Base-by-base conservation (phyloP, 164 flowering plant species). In the Berberis vulgaris region DNA sequence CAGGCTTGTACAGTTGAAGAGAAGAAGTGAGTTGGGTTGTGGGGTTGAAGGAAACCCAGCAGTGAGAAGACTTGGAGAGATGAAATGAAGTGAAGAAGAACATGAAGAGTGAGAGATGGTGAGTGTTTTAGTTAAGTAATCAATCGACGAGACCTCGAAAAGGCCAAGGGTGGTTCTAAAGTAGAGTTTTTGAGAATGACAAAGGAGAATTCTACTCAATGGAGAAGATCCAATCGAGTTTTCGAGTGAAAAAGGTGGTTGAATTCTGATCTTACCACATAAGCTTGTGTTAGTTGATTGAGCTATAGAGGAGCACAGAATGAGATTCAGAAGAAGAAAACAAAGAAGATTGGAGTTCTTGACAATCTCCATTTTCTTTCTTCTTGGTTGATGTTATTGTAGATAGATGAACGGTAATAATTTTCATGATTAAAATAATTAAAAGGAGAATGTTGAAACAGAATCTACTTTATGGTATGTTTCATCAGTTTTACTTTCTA, bases 141-240 rank as follows among this genome's bases (percentile, higher is more conserved):
- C 73, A 44, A 82, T 71, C 12, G 80, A 72, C 46, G 83, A 82
- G 54, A 84, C 65, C 7, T 62, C 79, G 62, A 85, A 85, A 65
- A 80, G 81, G 38, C 86, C 85, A 12, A 81, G 43, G 40, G 84
- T 73, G 60, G 89, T 81, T 72, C 83, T 79, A 50, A 81, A 81
- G 57, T 81, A 84, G 42, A 80, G 79, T 40, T 74, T 80, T 50
- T 76, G 68, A n/a, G 85, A 78, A 74, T 67, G 81, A 73, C 89
- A 85, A 7, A 77, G 72, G 57, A 77, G 69, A 65, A 80, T 69
- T 62, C 53, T 62, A 52, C 63, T 73, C 7, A 75, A 58, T 12
- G 63, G 64, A 47, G 74, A 72, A 38, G 71, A 61, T 4, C 43
- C 56, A 3, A 40, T 56, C 13, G 66, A 63, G 49, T 67, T 72